Base-by-base conservation (phyloP, 1,284 basidiomycete species). In the Microbotryomycetes sp. region DNA sequence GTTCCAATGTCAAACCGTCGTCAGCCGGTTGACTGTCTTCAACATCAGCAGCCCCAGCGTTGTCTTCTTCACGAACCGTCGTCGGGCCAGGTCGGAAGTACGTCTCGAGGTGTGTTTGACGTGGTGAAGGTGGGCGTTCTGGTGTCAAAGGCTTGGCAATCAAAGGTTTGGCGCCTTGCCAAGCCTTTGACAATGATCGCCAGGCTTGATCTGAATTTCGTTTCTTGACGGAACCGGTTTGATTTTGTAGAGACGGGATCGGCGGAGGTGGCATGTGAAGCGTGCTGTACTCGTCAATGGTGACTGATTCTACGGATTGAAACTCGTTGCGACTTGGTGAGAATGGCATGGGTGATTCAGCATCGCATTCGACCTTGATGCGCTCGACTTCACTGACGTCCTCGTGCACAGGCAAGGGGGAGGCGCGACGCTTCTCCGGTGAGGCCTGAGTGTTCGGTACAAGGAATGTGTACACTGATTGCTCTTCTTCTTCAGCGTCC, bases 1-100 rank as follows among this genome's bases (percentile, higher is more conserved):
- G 30, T 48, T 49, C 56, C 5, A 50, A n/a, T 23, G 56, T 49
- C 30, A 57, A 3, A 48, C n/a, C 19, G 48, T 32, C 47, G 25
- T 15, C 48, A 49, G 29, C 16, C 29, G 28, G 7, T 25, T 57
- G 56, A 12, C 32, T 46, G 28, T 57, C 56, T 25, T 48, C 56
- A 48, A 57, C 30, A 26, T 42, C n/a, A 3, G 15, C 47, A 6
- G 49, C 29, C 23, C 29, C 49, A 7, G 25, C 49, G 49, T 51
- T 28, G 12, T 51, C 49, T 30, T 50, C 30, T 2, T 45, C 56
- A 23, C 25, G n/a, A 6, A 15, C 32, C 16, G 19, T 29, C 36
- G 36, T 42, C 12, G 36, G 12, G 19, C 36, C 36, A 9, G 19
- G 36, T n/a, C n/a, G n/a, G 19, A 42, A 42, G 36, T 42, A 42